Percentiles rank a stretch among this genome's conserved stretches.
These are phyloP conservation scores for Candida schatavii DNA, from an alignment of 805 yeast species.

Conservation along the genomic window DNA sequence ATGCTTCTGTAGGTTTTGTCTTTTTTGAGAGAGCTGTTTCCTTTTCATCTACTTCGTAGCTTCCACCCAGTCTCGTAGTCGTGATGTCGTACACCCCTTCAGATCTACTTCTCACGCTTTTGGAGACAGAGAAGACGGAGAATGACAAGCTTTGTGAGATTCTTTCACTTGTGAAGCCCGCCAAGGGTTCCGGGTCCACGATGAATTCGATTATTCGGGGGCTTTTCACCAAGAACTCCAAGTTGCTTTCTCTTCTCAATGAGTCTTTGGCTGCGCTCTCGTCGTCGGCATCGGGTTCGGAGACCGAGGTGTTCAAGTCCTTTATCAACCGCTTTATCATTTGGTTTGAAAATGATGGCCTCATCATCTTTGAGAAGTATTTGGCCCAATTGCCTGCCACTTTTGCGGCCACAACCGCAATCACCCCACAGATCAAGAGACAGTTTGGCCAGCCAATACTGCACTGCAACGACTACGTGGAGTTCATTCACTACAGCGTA, in stretches of 20 bases:
- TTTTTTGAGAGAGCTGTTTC: too few species aligned
- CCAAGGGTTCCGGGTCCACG: constrained; percentile 20
- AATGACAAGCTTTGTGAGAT: constrained; percentile 35
- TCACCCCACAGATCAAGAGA: not conserved
- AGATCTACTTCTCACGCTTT: constrained; percentile 13
- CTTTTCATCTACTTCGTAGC: too few species aligned
- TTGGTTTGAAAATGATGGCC: constrained; percentile 36
- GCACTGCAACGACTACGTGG: constrained; percentile 27
- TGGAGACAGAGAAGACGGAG: constrained; percentile 25
- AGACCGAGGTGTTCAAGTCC: constrained; percentile 28
- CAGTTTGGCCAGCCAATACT: constrained; percentile 27
- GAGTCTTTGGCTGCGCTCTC: constrained; percentile 7
- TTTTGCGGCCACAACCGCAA: constrained; percentile 12
- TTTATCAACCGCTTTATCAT: constrained; percentile 37
- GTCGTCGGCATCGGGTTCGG: constrained; percentile 15
- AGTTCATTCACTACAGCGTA: constrained; percentile 20
- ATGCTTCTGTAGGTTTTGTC: not conserved
- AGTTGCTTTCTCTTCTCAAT: constrained; percentile 21
- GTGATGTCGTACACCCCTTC: constrained; percentile 4
- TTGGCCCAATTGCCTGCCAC: constrained; percentile 12
- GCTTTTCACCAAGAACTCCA: constrained; percentile 36
- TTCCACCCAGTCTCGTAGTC: too few species aligned
- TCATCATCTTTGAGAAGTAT: constrained; percentile 35
- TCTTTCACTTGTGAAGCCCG: constrained; percentile 31
- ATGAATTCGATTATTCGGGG: constrained; percentile 37